These are phyloP conservation scores for Trichoderma koningiopsis DNA, from an alignment of 2,329 filamentous ascomycete genomes.

Conservation along the genomic window DNA sequence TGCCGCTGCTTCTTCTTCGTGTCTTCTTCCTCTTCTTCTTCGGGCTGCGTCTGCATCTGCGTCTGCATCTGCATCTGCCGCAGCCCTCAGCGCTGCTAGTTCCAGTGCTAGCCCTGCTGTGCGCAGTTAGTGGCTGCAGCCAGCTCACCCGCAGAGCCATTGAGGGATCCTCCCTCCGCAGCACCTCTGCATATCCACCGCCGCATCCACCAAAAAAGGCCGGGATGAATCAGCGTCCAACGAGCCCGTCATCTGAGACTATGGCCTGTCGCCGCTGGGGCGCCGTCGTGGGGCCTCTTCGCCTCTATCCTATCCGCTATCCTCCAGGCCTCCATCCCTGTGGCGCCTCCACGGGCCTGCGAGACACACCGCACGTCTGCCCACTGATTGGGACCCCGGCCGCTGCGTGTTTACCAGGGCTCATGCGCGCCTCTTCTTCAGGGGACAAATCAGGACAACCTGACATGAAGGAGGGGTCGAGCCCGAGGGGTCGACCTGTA, in stretches of 20 bases:
- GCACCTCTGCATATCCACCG: neutral
- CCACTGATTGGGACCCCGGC: neutral
- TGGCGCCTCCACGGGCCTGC: neutral
- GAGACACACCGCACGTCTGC: neutral
- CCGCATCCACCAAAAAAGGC: neutral
- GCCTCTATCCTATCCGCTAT: neutral
- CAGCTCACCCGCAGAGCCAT: neutral
- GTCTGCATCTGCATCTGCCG: neutral
- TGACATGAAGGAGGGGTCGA: neutral
- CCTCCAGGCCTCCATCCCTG: neutral
- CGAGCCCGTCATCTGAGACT: constrained; percentile 16
- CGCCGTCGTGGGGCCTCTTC: neutral
- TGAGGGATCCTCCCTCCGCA: neutral
- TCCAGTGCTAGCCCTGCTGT: neutral
- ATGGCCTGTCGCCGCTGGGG: constrained; percentile 15
- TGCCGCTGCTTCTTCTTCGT: neutral
- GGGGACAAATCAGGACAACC: neutral
- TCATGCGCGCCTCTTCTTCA: neutral
- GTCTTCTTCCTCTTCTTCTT: neutral
- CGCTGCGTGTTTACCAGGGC: neutral
- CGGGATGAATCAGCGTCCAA: constrained; percentile 9
- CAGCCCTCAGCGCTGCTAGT: neutral
- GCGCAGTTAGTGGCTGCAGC: neutral
- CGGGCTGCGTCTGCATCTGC: neutral
- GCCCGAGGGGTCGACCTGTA: neutral